Base-by-base conservation (phyloP, 805 yeast species). In the Candida boleticola region DNA sequence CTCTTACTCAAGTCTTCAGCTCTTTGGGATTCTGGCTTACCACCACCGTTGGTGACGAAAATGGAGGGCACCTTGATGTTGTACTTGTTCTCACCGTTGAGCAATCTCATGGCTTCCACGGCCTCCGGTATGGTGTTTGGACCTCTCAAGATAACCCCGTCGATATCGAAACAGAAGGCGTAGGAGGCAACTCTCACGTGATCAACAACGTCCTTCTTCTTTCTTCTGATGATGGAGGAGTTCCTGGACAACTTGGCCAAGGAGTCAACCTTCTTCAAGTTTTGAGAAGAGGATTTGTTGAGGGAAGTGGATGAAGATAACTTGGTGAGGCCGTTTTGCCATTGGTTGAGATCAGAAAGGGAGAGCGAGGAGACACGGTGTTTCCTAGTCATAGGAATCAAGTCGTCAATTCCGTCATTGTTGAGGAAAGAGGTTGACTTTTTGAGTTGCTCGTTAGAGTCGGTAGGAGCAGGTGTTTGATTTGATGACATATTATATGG, bases 81-180 rank as follows among this genome's bases (percentile, higher is more conserved):
- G 67, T 85, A 82, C 55, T 79, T 73, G 66, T 89, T 89, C 30
- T 80, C 80, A 44, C 95, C 95, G 51, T 86, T 82, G 48, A 89
- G 73, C 69, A 85, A 58, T 47, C 74, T 73, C 50, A 89, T 64
- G 5, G 96, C 95, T 48, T 80, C 76, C 13, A 73, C 76, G 1
- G 95, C 95, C 54, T 85, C 83, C 0, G 93, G 90, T 37, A 89
- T 83, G 5, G 92, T 84, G 40, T 83, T 79, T 1, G 93, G 90
- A 13, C 96, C 96, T 46, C 86, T 75, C 48, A 89, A 81, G 36
- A 89, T 79, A 36, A 89, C 97, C 34, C 97, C 97, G 59, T 89
- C 97, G 42, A 89, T 89, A 65, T 89, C 96, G 61, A 89, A 89
- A 31, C 95, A 93, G 69, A 89, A 89, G 2, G 96, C 96, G 57